These are phyloP conservation scores for Coccomyxa subellipsoidea DNA, from an alignment of 163 green algal genomes.

Conservation along the genomic window DNA sequence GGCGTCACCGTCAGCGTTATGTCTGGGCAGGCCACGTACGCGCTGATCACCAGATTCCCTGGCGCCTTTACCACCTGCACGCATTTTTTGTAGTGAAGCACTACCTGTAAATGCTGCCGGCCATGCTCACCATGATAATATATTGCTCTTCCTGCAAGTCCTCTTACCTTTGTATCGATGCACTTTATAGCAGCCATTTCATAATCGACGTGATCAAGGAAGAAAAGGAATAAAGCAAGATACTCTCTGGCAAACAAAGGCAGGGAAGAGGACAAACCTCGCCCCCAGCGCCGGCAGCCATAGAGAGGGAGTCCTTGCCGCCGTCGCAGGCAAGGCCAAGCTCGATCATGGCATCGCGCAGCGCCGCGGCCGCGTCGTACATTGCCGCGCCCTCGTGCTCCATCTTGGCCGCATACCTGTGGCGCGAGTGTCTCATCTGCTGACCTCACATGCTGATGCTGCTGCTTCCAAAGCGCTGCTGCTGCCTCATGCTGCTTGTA, in stretches of 20 bases:
- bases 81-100: neutral
- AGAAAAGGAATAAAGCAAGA: too few species aligned
- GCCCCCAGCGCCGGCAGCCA: constrained; percentile 81
- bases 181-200: too few species aligned
- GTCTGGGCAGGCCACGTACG: constrained; percentile 95
- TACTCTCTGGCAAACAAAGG: too few species aligned
- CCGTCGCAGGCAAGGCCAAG: constrained; percentile 92
- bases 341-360: constrained; percentile 87
- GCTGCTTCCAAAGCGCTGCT: neutral
- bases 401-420: constrained; percentile 96
- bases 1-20: constrained; percentile 92
- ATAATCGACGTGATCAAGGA: too few species aligned
- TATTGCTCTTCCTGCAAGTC: too few species aligned
- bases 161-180: too few species aligned
- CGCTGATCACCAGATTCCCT: constrained; percentile 25
- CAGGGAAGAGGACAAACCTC: neutral
- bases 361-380: constrained; percentile 73
- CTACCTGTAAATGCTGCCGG: too few species aligned
- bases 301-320: constrained; percentile 97
- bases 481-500: too few species aligned
- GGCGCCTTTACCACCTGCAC: constrained; percentile 21
- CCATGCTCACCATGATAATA: too few species aligned
- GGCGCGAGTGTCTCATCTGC: too few species aligned
- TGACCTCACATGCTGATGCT: neutral
- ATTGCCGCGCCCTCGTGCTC: constrained; percentile 79